Conservation (phyloP, 1,139 yeast genomes). For the Geotrichum carabidarum region DNA sequence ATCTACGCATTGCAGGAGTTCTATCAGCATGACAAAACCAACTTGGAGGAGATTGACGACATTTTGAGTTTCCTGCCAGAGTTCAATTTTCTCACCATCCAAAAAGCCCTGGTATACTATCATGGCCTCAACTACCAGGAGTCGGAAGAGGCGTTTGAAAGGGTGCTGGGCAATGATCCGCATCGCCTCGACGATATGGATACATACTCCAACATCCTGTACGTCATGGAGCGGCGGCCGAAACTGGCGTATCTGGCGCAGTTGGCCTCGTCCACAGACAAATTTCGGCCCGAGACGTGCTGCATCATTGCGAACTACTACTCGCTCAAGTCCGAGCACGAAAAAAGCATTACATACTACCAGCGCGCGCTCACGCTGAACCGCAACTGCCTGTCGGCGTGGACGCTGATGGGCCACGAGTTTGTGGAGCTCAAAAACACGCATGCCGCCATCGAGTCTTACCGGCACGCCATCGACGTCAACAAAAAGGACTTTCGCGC, state of each 20-base stretch:
- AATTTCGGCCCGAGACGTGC: conserved; percentile 90
- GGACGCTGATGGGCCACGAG: conserved; percentile 99
- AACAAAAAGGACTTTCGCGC: conserved; percentile 89
- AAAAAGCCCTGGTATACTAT: conserved; percentile 73
- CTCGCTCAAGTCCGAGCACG: conserved; percentile 88
- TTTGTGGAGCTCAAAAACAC: conserved; percentile 93
- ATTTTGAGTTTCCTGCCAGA: conserved; percentile 57
- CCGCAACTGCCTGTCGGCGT: conserved; percentile 79
- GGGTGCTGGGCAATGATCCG: conserved; percentile 71
- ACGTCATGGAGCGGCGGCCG: conserved; percentile 85
- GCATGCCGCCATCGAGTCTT: conserved; percentile 95
- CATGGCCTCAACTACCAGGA: conserved; percentile 74
- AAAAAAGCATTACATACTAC: conserved; percentile 88
- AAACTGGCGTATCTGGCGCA: conserved; percentile 86
- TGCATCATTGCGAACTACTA: conserved; percentile 92
- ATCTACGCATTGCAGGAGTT: conserved; percentile 74
- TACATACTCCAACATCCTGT: conserved; percentile 84
- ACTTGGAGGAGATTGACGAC: conserved; percentile 38
- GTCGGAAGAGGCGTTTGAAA: conserved; percentile 77
- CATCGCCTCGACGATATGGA: conserved; percentile 85
- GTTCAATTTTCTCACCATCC: conserved; percentile 70
- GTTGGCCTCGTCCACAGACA: conserved; percentile 74
- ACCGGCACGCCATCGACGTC: conserved; percentile 86
- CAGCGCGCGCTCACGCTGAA: conserved; percentile 81
- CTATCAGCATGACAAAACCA: conserved; percentile 56